Evolutionary conservation across 176 grass and related monocot genomes (phyloP), one percentile per base, ranked within the genome.

Genomic region (Bromus sterilis): DNA sequence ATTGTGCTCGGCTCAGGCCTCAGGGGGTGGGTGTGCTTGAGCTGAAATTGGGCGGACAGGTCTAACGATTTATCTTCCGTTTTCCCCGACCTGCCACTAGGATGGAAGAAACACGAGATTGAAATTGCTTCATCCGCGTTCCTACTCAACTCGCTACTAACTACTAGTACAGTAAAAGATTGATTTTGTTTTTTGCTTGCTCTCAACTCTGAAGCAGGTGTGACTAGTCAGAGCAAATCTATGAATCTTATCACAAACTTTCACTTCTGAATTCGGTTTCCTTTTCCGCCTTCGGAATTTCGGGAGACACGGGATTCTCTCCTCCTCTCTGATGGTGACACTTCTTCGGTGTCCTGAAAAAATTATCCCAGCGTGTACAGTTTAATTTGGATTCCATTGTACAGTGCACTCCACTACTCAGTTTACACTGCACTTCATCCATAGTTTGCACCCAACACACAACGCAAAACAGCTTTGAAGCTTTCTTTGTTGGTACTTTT

Each of bases 261-360:
- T 63, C 21, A 42, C 42, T 43, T 71, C 71, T n/a, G 41, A 23
- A 26, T 29, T 83, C 40, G 2, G 62, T 15, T 16, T 9, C 65
- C n/a, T 79, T 76, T 81, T 69, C 46, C 87, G 26, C 32, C 20
- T 65, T 44, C 78, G 26, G 31, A 62, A 57, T 8, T 71, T 56
- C 2, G 1, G 16, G 14, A 26, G 3, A 58, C 71, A 42, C 9
- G 46, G 88, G 29, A 31, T 26, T 57, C 56, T n/a, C 41, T 49
- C 58, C 9, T 66, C 29, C 16, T 78, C 33, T 56, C 57, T 63
- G 87, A 77, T 57, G 31, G 31, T 62, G 64, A 28, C 74, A 49
- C 1, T 75, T 51, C n/a, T n/a, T n/a, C n/a, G n/a, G n/a, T 71
- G 65, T 42, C 78, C 73, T 76, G 12, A 70, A 62, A 35, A 70